These are phyloP conservation scores for Suillus fuscotomentosus DNA, from an alignment of 768 basidiomycete species.

Conservation along the genomic window DNA sequence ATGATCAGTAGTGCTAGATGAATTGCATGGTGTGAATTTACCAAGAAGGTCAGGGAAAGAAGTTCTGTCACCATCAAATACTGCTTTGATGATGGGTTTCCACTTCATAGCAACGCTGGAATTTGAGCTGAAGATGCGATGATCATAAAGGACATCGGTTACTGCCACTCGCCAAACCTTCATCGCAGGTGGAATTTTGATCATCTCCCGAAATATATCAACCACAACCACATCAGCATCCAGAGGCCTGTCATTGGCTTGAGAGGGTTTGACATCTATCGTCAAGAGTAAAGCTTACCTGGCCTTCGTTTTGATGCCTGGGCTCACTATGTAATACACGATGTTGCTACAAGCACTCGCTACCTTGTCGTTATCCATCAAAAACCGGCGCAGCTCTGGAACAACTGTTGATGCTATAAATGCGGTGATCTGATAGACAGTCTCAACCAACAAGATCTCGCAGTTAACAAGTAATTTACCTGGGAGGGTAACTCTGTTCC, in stretches of 20 bases:
- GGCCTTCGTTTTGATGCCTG: constrained; percentile 74
- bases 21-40: constrained; percentile 39
- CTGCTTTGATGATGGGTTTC: constrained; percentile 72
- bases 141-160: constrained; percentile 80
- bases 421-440: constrained; percentile 53
- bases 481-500: constrained; percentile 28
- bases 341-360: constrained; percentile 78
- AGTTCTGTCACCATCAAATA: constrained; percentile 86
- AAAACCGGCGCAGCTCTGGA: constrained; percentile 73
- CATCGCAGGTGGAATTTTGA: constrained; percentile 68
- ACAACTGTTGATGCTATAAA: constrained; percentile 71
- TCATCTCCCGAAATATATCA: constrained; percentile 74
- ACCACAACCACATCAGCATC: constrained; percentile 71
- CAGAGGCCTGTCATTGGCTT: constrained; percentile 55
- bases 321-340: constrained; percentile 78
- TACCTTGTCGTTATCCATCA: constrained; percentile 84
- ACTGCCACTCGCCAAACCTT: constrained; percentile 87
- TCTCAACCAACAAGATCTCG: constrained; percentile 8
- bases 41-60: constrained; percentile 83
- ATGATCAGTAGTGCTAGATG: constrained; percentile 31
- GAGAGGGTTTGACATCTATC: constrained; percentile 2
- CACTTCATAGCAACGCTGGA: constrained; percentile 59
- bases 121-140: constrained; percentile 79
- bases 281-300: constrained; percentile 45
- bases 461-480: constrained; percentile 11